Conservation (phyloP, 495 filamentous ascomycete genomes). For the Lasiosphaeriaceae sp. region DNA sequence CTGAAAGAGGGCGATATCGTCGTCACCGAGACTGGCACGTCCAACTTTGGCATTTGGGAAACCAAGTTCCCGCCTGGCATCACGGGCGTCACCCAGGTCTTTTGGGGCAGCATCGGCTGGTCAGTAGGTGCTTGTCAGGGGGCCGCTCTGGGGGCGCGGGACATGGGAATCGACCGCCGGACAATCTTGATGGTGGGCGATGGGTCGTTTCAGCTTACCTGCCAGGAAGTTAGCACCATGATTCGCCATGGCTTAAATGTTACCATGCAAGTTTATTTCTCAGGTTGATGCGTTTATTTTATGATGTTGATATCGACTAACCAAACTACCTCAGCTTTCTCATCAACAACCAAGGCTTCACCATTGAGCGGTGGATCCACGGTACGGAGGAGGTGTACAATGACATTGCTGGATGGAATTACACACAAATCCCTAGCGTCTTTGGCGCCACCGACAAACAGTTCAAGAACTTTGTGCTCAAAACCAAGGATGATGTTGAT, state of each 20-base stretch:
- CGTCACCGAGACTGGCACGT: slow-evolving; percentile 84
- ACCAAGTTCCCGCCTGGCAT: slow-evolving; percentile 75
- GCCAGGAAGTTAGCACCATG: slow-evolving; percentile 85
- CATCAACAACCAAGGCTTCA: slow-evolving; percentile 73
- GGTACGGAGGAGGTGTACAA: slow-evolving; percentile 77
- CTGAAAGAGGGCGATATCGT: slow-evolving; percentile 72
- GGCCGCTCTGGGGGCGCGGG: slow-evolving; percentile 66
- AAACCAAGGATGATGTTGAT: slow-evolving; percentile 66
- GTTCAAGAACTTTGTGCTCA: slow-evolving; percentile 63
- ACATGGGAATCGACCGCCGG: slow-evolving; percentile 48
- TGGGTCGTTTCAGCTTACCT: slow-evolving; percentile 79
- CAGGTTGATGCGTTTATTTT: too few species aligned
- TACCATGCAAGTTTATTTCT: slow-evolving; percentile 66
- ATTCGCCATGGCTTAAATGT: slow-evolving; percentile 70
- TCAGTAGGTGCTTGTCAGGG: slow-evolving; percentile 76
- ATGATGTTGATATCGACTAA: neutral
- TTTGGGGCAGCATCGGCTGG: slow-evolving; percentile 88
- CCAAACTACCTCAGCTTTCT: slow-evolving; percentile 57
- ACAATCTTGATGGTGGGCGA: slow-evolving; percentile 87
- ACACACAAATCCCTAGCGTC: slow-evolving; percentile 58
- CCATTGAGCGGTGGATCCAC: slow-evolving; percentile 72
- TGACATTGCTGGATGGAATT: slow-evolving; percentile 72
- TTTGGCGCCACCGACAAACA: slow-evolving; percentile 61
- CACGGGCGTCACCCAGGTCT: slow-evolving; percentile 74
- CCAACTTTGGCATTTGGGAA: slow-evolving; percentile 88